Conservation (phyloP, 345 rosid species). For the Acer saccharum region DNA sequence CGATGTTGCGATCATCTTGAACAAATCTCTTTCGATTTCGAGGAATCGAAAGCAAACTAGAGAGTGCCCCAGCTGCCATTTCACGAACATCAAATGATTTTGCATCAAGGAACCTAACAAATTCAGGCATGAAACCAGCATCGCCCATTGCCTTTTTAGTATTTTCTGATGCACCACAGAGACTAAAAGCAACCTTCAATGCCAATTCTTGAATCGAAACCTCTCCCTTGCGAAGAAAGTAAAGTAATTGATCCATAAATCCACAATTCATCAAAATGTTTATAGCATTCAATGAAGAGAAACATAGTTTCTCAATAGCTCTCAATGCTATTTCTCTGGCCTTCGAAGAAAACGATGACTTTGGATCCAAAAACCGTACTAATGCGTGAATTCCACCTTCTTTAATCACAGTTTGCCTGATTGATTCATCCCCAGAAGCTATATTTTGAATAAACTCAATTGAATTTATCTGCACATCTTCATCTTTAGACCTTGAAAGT, state of each 20-base stretch:
- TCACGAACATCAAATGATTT: slow-evolving; percentile 74
- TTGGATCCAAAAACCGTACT: slow-evolving; percentile 62
- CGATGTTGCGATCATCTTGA: slow-evolving; percentile 68
- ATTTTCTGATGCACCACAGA: slow-evolving; percentile 65
- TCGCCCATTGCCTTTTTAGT: slow-evolving; percentile 72
- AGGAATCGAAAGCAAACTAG: slow-evolving; percentile 55
- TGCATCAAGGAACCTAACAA: slow-evolving; percentile 71
- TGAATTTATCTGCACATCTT: slow-evolving; percentile 69
- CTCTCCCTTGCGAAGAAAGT: slow-evolving; percentile 63
- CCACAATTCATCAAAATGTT: slow-evolving; percentile 47
- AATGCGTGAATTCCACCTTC: slow-evolving; percentile 72
- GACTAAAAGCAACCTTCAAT: slow-evolving; percentile 63
- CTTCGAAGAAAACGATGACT: slow-evolving; percentile 48
- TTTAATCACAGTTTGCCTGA: slow-evolving; percentile 49
- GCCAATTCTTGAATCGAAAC: slow-evolving; percentile 77
- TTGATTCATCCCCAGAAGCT: slow-evolving; percentile 62
- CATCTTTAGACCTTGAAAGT: slow-evolving; percentile 68
- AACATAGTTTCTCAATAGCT: slow-evolving; percentile 73
- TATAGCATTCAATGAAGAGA: slow-evolving; percentile 48
- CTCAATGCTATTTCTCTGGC: slow-evolving; percentile 64
- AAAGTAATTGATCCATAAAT: slow-evolving; percentile 58
- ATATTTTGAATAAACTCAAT: slow-evolving; percentile 66
- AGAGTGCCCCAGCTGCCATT: slow-evolving; percentile 74
- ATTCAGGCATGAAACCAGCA: slow-evolving; percentile 79
- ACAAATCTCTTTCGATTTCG: slow-evolving; percentile 68